Evolutionary conservation across 140 eudicot species (phyloP).

Genomic region (Flaveria floridana): DNA sequence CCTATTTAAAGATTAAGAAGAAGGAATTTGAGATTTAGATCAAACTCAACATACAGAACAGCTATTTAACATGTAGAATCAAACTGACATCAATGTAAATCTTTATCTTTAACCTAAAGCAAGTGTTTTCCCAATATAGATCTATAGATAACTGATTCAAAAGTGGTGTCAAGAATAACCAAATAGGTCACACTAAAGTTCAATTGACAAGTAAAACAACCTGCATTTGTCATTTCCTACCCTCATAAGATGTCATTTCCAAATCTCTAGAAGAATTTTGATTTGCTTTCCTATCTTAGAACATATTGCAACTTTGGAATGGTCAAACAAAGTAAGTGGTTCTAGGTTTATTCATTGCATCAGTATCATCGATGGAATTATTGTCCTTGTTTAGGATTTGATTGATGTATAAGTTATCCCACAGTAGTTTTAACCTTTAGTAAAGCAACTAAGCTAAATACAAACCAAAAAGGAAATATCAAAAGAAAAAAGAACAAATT

Average conservation of each 20-base stretch:
- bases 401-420: too few species aligned
- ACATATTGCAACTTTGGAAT: slow-evolving; percentile 18
- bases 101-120: slow-evolving; percentile 14
- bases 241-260: slow-evolving; percentile 13
- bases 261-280: slow-evolving; percentile 1
- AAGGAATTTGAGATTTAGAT: slow-evolving; percentile 4
- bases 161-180: neutral
- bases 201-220: slow-evolving; percentile 16
- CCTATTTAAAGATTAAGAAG: slow-evolving; percentile 21
- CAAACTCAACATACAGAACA: slow-evolving; percentile 18
- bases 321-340: slow-evolving; percentile 20
- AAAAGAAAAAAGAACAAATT: too few species aligned
- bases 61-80: slow-evolving; percentile 23
- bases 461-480: too few species aligned
- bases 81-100: slow-evolving; percentile 29
- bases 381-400: too few species aligned
- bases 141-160: slow-evolving; percentile 3
- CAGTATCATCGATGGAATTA: too few species aligned
- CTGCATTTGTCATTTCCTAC: slow-evolving; percentile 21
- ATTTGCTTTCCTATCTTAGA: slow-evolving; percentile 21
- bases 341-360: neutral
- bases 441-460: too few species aligned
- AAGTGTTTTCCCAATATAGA: slow-evolving; percentile 21
- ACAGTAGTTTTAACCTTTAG: too few species aligned
- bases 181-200: slow-evolving; percentile 16